Base-by-base conservation (phyloP, 139 green algal species). In the Volvox africanus region DNA sequence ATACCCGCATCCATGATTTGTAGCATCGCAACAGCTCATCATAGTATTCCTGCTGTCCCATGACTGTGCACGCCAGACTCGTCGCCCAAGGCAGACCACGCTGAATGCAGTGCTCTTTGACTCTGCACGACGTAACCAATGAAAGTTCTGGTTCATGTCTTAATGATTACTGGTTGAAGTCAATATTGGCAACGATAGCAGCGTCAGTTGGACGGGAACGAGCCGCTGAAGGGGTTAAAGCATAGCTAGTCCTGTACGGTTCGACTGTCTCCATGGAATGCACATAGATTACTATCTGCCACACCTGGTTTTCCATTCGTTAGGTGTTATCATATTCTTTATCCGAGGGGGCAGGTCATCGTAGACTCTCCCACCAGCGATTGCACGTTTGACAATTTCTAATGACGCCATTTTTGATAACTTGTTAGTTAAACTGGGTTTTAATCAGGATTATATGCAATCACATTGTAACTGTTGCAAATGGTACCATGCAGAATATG, bases 41-140 rank as follows among this genome's bases (percentile, higher is more conserved):
- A 87, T 99, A 99, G 90, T 99, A 99, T 14, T 99, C 97, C 37
- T 95, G 83, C 92, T 99, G 96, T 26, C 77, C 37, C 85, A 95
- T 96, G 9, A 95, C 95, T 0, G 93, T 94, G 36, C 76, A 93
- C 0, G 97, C 97, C 50, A 96, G 73, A 61, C 93, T 96, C 13
- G 91, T 92, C 1, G 62, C 89, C 97, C 97, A 99, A 12, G 87
- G 44, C 33, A 96, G 91, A 13, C 97, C 96, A 14, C 94, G 87
- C 80, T 97, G 92, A 62, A 99, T 97, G 94, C 96, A 99, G 61
- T 97, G 92, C 37, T 97, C 94, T 37, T 97, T 97, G 3, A 99
- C 96, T 78, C 97, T 99, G 93, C 18, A 69, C 62, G 62, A 19
- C 17, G 17, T 26, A n/a, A n/a, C n/a, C n/a, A n/a, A n/a, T n/a